Percentiles rank a stretch among this genome's conserved stretches.
Conservation (phyloP, 805 yeast species). For the Myxozyma nipponensis region DNA sequence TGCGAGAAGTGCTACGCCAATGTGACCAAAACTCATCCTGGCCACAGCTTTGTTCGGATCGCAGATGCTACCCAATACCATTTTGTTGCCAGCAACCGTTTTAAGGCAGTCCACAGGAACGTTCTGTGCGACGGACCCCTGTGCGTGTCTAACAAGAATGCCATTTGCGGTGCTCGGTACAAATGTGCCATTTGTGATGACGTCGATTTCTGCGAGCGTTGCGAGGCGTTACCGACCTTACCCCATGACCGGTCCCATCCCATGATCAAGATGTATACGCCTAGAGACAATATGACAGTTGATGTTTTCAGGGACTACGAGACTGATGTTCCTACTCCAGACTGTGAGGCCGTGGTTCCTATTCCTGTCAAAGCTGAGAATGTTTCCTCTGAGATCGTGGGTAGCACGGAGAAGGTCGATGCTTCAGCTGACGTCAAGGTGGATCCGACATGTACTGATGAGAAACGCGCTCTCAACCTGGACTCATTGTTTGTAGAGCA, state of each 20-base stretch:
- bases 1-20: constrained; percentile 40
- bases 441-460: background rate
- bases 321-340: background rate
- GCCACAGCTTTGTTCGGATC: constrained; percentile 28
- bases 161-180: constrained; percentile 44
- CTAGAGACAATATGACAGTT: constrained; percentile 9
- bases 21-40: constrained; percentile 20
- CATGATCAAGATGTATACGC: constrained; percentile 36
- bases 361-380: background rate
- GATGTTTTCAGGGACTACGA: background rate
- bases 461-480: background rate
- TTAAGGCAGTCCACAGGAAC: constrained; percentile 15
- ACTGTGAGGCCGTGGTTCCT: constrained; percentile 1
- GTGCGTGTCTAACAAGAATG: constrained; percentile 21
- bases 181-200: constrained; percentile 48
- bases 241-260: constrained; percentile 28
- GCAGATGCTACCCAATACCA: constrained; percentile 6
- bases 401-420: background rate
- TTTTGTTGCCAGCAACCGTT: background rate
- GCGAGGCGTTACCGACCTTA: constrained; percentile 32
- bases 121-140: constrained; percentile 34
- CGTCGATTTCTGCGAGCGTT: constrained; percentile 47
- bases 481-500: constrained; percentile 9
- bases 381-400: background rate
- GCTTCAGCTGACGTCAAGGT: background rate